Evolutionary conservation across 2,329 filamentous ascomycete species (phyloP).

Genomic region (Fusarium verticillioides): DNA sequence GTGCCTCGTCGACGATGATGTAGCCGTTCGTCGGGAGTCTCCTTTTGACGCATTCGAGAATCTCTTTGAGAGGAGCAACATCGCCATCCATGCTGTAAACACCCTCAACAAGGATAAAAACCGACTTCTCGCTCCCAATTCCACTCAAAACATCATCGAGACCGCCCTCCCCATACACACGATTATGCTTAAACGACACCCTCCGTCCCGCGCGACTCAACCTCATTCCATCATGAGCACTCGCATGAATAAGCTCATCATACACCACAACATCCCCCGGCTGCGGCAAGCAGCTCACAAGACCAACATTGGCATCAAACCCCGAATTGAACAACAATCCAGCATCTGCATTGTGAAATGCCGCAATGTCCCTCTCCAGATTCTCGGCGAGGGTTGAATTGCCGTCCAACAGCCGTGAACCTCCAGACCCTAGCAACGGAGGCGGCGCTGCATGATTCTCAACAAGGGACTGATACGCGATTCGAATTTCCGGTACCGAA

Average conservation of each 20-base stretch:
- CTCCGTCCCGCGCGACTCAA: conserved; percentile 64
- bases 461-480: conserved; percentile 67
- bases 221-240: conserved; percentile 80
- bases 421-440: conserved; percentile 59
- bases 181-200: conserved; percentile 69
- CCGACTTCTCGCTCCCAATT: conserved; percentile 56
- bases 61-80: conserved; percentile 69
- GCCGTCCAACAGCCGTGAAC: conserved; percentile 65
- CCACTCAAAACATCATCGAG: conserved; percentile 47
- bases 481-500: conserved; percentile 59
- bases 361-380: conserved; percentile 59
- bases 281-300: conserved; percentile 70
- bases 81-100: conserved; percentile 90
- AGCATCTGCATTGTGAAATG: conserved; percentile 58
- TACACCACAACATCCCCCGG: conserved; percentile 73
- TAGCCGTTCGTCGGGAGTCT: conserved; percentile 70
- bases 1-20: conserved; percentile 75
- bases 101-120: conserved; percentile 76
- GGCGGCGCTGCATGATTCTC: conserved; percentile 34
- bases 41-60: conserved; percentile 67
- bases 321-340: conserved; percentile 68
- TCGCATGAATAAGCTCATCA: conserved; percentile 82
- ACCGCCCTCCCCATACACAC: conserved; percentile 47
- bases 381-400: conserved; percentile 58
- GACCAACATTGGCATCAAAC: conserved; percentile 73